Conservation (phyloP, 1,139 yeast species). For the Yamadazyma buinensis region DNA sequence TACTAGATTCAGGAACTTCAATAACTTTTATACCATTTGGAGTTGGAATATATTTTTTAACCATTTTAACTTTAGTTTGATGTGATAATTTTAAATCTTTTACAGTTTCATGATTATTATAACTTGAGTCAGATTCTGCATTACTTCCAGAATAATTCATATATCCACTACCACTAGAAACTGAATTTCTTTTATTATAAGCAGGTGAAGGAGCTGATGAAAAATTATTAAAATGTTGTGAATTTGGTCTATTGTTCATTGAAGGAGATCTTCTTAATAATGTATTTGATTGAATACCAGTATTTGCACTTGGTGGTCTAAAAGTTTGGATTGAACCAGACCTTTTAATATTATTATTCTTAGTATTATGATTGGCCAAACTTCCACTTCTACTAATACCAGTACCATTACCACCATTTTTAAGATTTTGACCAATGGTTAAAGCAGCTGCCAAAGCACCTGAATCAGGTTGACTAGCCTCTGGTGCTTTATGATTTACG, state of each 20-base stretch:
- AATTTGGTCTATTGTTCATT: slow-evolving; percentile 2
- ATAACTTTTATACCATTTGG: slow-evolving; percentile 46
- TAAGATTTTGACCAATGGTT: slow-evolving; percentile 33
- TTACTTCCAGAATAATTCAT: slow-evolving; percentile 7
- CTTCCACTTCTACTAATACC: slow-evolving; percentile 7
- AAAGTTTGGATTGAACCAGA: slow-evolving; percentile 9
- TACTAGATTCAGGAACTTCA: slow-evolving; percentile 41
- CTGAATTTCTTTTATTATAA: background rate
- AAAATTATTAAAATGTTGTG: slow-evolving; percentile 7
- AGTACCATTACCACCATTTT: slow-evolving; percentile 6
- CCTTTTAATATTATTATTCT: slow-evolving; percentile 11
- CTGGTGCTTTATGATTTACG: slow-evolving; percentile 36
- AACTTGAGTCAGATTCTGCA: slow-evolving; percentile 16
- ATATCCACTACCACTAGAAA: background rate
- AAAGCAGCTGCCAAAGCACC: slow-evolving; percentile 47
- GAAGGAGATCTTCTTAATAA: slow-evolving; percentile 14
- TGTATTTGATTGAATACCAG: slow-evolving; percentile 9
- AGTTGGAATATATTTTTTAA: slow-evolving; percentile 46
- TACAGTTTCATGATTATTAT: slow-evolving; percentile 22
- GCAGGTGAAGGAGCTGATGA: slow-evolving; percentile 4
- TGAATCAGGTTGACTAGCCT: slow-evolving; percentile 32
- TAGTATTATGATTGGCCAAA: background rate
- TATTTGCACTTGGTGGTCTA: background rate
- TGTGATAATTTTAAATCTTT: slow-evolving; percentile 23
- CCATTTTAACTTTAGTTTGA: slow-evolving; percentile 28